Evolutionary conservation across 2,329 filamentous ascomycete genomes (phyloP).

Genomic region (Calonectria pauciramosa): DNA sequence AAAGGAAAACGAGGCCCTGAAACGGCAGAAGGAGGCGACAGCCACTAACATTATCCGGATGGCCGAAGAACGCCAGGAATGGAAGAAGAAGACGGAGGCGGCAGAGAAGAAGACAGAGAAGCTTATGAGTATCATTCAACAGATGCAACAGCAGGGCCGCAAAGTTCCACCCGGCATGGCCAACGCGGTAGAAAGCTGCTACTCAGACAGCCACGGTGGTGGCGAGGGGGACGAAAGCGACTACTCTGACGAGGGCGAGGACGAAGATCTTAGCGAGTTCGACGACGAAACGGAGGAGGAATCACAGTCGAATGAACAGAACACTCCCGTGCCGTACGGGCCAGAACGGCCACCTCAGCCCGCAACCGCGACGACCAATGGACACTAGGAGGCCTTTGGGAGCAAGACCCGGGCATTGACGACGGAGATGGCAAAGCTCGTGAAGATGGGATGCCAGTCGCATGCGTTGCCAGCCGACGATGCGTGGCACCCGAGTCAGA

Average conservation of each 20-base stretch:
- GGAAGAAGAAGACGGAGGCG: constrained; percentile 74
- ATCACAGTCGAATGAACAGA: constrained; percentile 52
- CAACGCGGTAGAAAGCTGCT: constrained; percentile 71
- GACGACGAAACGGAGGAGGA: constrained; percentile 73
- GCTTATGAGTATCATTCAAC: constrained; percentile 92
- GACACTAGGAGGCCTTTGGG: constrained; percentile 54
- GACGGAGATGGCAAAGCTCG: constrained; percentile 8
- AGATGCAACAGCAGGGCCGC: constrained; percentile 95
- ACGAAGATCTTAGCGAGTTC: constrained; percentile 75
- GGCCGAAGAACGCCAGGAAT: constrained; percentile 92
- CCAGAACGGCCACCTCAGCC: constrained; percentile 63
- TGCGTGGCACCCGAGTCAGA: background rate
- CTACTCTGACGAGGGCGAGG: constrained; percentile 74
- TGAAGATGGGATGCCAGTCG: background rate
- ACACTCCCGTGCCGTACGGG: constrained; percentile 59
- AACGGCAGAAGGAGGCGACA: constrained; percentile 92
- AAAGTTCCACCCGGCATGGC: constrained; percentile 77
- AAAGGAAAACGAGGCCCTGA: constrained; percentile 93
- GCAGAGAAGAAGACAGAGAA: constrained; percentile 85
- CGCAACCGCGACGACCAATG: constrained; percentile 56
- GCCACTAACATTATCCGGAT: constrained; percentile 97
- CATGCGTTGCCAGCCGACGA: background rate
- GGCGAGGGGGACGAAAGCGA: constrained; percentile 72
- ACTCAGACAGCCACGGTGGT: constrained; percentile 66
- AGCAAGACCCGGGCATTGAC: constrained; percentile 31